Conservation (phyloP, 495 filamentous ascomycete species). For the Saxophila tyrrhenica region DNA sequence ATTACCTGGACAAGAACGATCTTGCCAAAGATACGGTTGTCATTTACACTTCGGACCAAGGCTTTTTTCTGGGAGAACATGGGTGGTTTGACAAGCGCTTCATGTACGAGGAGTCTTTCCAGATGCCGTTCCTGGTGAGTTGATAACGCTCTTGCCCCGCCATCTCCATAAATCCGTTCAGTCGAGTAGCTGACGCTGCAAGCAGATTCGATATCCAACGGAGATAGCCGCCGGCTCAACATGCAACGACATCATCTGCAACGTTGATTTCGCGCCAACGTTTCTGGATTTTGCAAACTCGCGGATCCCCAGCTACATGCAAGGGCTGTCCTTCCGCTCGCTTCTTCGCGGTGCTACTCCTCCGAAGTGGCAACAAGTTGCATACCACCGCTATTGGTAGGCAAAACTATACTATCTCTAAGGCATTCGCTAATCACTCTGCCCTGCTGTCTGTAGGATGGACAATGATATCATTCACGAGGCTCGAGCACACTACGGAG, state of each 20-base stretch:
- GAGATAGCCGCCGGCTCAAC: conserved; percentile 27
- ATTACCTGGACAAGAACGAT: conserved; percentile 27
- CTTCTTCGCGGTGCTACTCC: conserved; percentile 27
- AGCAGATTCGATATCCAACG: conserved; percentile 31
- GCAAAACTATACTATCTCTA: too few relatives aligned
- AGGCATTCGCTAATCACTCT: too few relatives aligned
- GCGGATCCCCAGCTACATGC: conserved; percentile 33
- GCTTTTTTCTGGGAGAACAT: conserved; percentile 40
- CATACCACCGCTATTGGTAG: conserved; percentile 39
- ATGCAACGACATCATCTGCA: conserved; percentile 34
- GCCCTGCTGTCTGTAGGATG: too few relatives aligned
- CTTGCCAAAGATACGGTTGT: conserved; percentile 31
- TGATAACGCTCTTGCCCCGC: too few relatives aligned
- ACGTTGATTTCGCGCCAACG: conserved; percentile 39
- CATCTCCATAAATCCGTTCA: too few relatives aligned
- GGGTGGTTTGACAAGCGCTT: conserved; percentile 41
- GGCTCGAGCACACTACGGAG: conserved; percentile 35
- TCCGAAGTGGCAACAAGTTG: conserved; percentile 34
- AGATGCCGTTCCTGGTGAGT: conserved; percentile 39
- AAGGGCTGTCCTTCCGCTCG: conserved; percentile 29
- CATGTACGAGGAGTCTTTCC: conserved; percentile 39
- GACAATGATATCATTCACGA: conserved; percentile 33
- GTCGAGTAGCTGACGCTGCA: too few relatives aligned
- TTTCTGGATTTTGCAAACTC: conserved; percentile 31
- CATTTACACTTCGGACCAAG: conserved; percentile 33